Base-by-base conservation (phyloP, 352 stramenopile species). In the Pythium brassicae region DNA sequence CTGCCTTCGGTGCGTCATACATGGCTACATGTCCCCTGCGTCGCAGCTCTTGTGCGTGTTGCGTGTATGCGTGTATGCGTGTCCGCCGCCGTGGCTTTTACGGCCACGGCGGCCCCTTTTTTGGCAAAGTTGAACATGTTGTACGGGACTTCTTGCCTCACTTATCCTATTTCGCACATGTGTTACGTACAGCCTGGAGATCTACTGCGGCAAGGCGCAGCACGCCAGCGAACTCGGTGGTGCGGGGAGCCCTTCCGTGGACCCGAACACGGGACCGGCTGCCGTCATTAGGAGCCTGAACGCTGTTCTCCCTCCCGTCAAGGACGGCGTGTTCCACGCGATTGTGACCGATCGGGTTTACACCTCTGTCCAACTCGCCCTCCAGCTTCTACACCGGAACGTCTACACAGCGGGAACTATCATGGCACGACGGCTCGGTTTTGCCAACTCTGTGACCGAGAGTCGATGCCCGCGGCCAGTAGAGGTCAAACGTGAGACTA, bases 331-430 rank as follows among this genome's bases (percentile, higher is more conserved):
- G 11, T 20, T 26, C 11, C 45, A 37, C 45, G 23, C 23, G 1
- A 15, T 50, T 10, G 23, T 50, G 10, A 50, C 45, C 4, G 45
- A 50, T 20, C 45, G 23, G 19, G n/a, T 50, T 37, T 50, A 50
- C 45, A 50, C 45, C 9, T 37, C 45, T 7, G 45, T 50, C 7
- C 23, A 50, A 25, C 45, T 50, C 19, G 45, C 22, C 27, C 22
- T 37, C 11, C 23, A 50, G 22, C 22, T 37, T 7, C 45, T 50
- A 11, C 8, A 34, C 15, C 23, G 45, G 3, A 22, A 29, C 15
- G 26, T 50, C 6, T 50, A 37, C 23, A 37, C 14, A 5, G 9
- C 20, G 1, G 39, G 39, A 15, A 45, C 39, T 7, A 45, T 22
- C 39, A 45, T 45, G 14, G 20, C 39, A 22, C n/a, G 20, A 19